Conservation (phyloP, 495 filamentous ascomycete genomes). For the Xylaria scruposa region DNA sequence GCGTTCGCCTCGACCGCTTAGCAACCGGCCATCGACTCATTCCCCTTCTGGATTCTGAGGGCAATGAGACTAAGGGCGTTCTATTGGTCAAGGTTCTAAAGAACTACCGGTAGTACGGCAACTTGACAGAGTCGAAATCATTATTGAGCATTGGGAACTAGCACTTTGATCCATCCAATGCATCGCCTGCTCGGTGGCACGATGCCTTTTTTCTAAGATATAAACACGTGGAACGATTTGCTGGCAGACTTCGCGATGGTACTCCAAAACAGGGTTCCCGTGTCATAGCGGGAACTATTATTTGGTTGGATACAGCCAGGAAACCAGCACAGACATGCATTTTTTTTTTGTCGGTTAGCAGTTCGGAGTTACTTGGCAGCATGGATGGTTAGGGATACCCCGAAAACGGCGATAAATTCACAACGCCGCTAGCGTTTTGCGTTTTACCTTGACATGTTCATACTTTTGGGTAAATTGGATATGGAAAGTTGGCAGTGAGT, state of each 20-base stretch:
- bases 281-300: background rate
- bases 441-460: background rate
- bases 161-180: background rate
- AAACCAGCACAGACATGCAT: conserved; percentile 4
- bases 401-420: conserved; percentile 20
- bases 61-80: conserved; percentile 64
- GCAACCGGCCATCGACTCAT: conserved; percentile 78
- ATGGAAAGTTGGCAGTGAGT: background rate
- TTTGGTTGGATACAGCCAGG: conserved; percentile 3
- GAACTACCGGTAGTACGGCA: conserved; percentile 35
- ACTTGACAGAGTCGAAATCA: background rate
- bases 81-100: conserved; percentile 71
- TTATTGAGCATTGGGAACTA: background rate
- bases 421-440: conserved; percentile 20
- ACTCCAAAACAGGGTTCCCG: background rate
- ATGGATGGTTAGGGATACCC: conserved; percentile 29
- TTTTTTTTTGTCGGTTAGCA: conserved; percentile 20
- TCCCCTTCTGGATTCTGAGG: conserved; percentile 68
- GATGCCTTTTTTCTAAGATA: background rate
- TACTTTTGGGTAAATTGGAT: background rate
- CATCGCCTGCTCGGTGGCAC: background rate
- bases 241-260: background rate
- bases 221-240: background rate
- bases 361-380: conserved; percentile 22
- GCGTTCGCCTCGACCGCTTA: conserved; percentile 84